These are phyloP conservation scores for Brassica balearica DNA, from an alignment of 441 rosid genomes.

Conservation along the genomic window DNA sequence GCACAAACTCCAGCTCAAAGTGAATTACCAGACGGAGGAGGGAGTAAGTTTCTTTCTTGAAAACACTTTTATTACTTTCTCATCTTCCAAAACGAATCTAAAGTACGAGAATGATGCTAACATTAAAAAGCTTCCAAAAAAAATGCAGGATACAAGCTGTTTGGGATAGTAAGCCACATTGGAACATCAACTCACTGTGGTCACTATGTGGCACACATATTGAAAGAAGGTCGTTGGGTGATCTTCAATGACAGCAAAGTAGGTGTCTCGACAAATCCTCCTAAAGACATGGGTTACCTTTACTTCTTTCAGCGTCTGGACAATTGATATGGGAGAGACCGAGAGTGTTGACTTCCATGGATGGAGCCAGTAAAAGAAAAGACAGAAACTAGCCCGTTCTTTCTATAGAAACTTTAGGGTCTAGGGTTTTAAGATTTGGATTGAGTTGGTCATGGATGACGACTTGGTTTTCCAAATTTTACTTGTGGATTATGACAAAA, in stretches of 20 bases:
- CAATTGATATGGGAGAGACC: conserved; percentile 44
- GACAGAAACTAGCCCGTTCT: conserved; percentile 22
- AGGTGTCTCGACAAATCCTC: conserved; percentile 81
- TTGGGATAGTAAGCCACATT: conserved; percentile 93
- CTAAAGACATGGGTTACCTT: conserved; percentile 96
- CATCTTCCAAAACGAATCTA: background rate
- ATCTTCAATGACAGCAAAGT: conserved; percentile 95
- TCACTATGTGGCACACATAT: conserved; percentile 92
- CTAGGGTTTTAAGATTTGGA: conserved; percentile 31
- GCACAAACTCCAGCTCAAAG: conserved; percentile 47
- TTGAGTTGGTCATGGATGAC: background rate
- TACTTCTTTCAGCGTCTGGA: conserved; percentile 89
- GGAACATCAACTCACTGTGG: conserved; percentile 97
- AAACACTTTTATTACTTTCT: background rate
- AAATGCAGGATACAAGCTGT: conserved; percentile 78
- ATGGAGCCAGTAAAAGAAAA: conserved; percentile 9
- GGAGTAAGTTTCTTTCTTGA: conserved; percentile 63
- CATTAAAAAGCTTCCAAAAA: background rate
- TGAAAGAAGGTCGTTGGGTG: conserved; percentile 89
- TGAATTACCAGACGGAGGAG: conserved; percentile 84
- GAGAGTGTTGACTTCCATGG: background rate
- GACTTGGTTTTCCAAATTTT: conserved; percentile 12
- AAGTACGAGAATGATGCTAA: background rate
- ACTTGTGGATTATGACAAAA: conserved; percentile 4
- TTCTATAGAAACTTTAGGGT: conserved; percentile 16